Base-by-base conservation (phyloP, 2,329 filamentous ascomycete species). In the Fusarium ramigenum region DNA sequence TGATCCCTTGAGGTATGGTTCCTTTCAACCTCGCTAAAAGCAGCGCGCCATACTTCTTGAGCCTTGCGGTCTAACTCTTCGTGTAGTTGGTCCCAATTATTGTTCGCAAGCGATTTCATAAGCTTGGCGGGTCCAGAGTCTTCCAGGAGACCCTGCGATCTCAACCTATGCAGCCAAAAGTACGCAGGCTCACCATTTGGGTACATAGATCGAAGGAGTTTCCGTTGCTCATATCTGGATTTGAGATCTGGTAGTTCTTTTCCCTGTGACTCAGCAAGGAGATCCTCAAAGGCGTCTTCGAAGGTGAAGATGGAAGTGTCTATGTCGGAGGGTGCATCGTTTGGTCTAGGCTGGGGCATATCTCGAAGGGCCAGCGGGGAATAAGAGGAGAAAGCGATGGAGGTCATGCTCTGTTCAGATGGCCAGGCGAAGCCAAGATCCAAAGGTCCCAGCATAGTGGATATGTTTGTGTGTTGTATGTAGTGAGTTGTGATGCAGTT, bases 241-340 rank as follows among this genome's bases (percentile, higher is more conserved):
- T 73, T 70, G 28, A 87, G 83, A 25, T 85, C 81, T 9, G 82
- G 81, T 25, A 89, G 78, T 5, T 79, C 78, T 11, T 81, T 79
- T 8, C 84, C 84, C 19, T 83, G 82, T n/a, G 83, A 83, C 23
- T 84, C 83, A n/a, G 81, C 80, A 18, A 90, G 81, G 21, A 90
- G 83, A 69, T 90, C 88, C 74, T 90, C 88, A 69, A 90, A 89
- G 52, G 88, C 88, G 71, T 90, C 87, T 37, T 85, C 82, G 71
- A 88, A 90, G 14, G 86, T 87, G 74, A 88, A 88, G 39, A 81
- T 74, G 43, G 75, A 77, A 18, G 79, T 52, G 63, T 85, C 82
- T 37, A 80, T 68, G 49, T 80, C 80, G 8, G 78, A 66, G 14
- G 84, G 82, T 4, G 83, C 79, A 69, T 86, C 86, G 12, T 78